Conservation (phyloP, 2,329 filamentous ascomycete species). For the Sporothrix brunneoviolacea region DNA sequence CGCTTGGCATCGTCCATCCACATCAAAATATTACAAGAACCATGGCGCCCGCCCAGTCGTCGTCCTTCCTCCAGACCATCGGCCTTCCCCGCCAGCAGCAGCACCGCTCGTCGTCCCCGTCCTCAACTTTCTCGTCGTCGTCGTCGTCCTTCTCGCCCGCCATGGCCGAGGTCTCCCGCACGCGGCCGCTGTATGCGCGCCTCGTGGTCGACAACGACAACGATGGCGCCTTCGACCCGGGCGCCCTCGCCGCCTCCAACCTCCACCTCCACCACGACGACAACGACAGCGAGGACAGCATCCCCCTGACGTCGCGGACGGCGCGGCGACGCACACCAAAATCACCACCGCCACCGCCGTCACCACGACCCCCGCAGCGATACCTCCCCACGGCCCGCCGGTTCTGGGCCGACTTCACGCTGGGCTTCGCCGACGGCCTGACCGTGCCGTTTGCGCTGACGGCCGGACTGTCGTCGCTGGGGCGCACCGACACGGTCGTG, state of each 20-base stretch:
- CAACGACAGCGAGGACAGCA: constrained; percentile 10
- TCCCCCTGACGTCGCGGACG: neutral
- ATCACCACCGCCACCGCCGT: neutral
- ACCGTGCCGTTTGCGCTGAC: constrained; percentile 71
- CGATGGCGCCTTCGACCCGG: neutral
- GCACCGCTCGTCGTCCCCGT: too few species aligned
- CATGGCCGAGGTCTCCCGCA: neutral
- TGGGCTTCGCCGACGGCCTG: constrained; percentile 67
- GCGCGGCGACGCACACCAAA: neutral
- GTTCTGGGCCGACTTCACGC: constrained; percentile 58
- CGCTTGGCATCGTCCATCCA: too few species aligned
- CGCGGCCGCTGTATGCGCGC: neutral
- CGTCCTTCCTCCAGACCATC: too few species aligned
- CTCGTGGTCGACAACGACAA: neutral
- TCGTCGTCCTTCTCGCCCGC: neutral
- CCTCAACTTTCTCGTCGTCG: too few species aligned
- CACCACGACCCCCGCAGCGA: neutral
- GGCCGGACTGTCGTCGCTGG: constrained; percentile 58
- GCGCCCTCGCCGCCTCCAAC: neutral
- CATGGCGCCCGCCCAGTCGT: too few species aligned
- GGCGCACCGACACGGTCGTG: constrained; percentile 55
- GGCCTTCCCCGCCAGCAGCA: too few species aligned
- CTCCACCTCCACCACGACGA: constrained; percentile 1
- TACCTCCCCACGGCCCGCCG: constrained; percentile 26
- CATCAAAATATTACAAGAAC: too few species aligned